Base-by-base conservation (phyloP, 352 stramenopile species). In the Paralagenidium karlingii region DNA sequence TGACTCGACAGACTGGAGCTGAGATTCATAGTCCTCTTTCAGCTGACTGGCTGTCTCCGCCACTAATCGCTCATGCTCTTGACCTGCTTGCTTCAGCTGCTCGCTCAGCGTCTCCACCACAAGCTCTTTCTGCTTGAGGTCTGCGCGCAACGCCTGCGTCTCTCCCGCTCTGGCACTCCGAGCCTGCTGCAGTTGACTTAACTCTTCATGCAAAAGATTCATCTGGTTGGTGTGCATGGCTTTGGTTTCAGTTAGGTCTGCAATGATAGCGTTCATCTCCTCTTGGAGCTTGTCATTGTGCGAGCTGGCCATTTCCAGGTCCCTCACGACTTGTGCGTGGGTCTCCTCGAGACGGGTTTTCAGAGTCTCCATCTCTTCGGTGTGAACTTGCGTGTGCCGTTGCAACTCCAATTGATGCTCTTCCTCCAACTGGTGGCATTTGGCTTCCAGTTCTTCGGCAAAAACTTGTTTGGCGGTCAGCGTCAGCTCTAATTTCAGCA, bases 401-500 rank as follows among this genome's bases (percentile, higher is more conserved):
- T n/a, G n/a, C n/a, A n/a, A n/a, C n/a, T n/a, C n/a, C n/a, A n/a
- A n/a, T n/a, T n/a, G n/a, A n/a, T n/a, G n/a, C n/a, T n/a, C n/a
- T n/a, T n/a, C n/a, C n/a, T n/a, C n/a, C n/a, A n/a, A n/a, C n/a
- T n/a, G n/a, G n/a, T n/a, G n/a, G n/a, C n/a, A n/a, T n/a, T n/a
- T n/a, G n/a, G n/a, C n/a, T n/a, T n/a, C n/a, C n/a, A n/a, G n/a
- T n/a, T n/a, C n/a, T n/a, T n/a, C n/a, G n/a, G n/a, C n/a, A n/a
- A n/a, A n/a, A n/a, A n/a, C n/a, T n/a, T n/a, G n/a, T n/a, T n/a
- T n/a, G 10, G 37, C 50, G 16, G 27, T 32, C 40, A 40, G 3
- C 30, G 53, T 25, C 10, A 71, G 44, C 28, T 57, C 29, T 27
- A 5, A 30, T n/a, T 64, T 49, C n/a, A n/a, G n/a, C n/a, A n/a